These are phyloP conservation scores for Stephanodiscus minutulus DNA, from an alignment of 108 stramenopile genomes.

Conservation along the genomic window DNA sequence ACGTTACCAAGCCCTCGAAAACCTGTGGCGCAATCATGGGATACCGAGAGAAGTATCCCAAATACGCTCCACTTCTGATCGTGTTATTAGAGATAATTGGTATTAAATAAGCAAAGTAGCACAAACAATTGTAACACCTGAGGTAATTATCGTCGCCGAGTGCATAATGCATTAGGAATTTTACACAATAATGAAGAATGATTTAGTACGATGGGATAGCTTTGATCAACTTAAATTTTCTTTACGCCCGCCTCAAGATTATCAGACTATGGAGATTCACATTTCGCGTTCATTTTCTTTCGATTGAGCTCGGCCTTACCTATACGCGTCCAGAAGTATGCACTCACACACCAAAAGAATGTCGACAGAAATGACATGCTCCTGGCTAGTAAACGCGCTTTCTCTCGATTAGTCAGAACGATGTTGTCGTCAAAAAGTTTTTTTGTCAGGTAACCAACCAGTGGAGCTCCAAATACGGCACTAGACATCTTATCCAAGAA, in stretches of 20 bases:
- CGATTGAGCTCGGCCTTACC: constrained; percentile 7
- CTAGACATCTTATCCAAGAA: constrained; percentile 56
- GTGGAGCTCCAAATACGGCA: constrained; percentile 55
- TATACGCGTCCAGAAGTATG: constrained; percentile 52
- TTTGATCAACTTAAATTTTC: background rate
- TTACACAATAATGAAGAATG: background rate
- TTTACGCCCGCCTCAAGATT: background rate
- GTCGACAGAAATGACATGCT: constrained; percentile 52
- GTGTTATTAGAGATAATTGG: constrained; percentile 93
- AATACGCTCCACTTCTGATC: constrained; percentile 86
- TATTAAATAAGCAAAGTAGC: constrained; percentile 53
- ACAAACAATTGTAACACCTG: background rate
- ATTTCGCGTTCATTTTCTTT: background rate
- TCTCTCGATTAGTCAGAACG: constrained; percentile 28
- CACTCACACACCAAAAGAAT: constrained; percentile 53
- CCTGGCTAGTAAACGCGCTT: constrained; percentile 43
- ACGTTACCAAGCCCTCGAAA: constrained; percentile 76
- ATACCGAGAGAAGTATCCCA: constrained; percentile 90
- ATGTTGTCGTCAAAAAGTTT: constrained; percentile 12
- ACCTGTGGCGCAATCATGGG: constrained; percentile 81
- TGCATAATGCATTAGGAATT: no score
- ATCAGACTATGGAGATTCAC: background rate
- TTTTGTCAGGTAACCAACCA: constrained; percentile 56
- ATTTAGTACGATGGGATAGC: no score
- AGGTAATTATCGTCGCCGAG: no score